These are phyloP conservation scores for Diplodia scrobiculata DNA, from an alignment of 2,329 filamentous ascomycete species.

Conservation along the genomic window DNA sequence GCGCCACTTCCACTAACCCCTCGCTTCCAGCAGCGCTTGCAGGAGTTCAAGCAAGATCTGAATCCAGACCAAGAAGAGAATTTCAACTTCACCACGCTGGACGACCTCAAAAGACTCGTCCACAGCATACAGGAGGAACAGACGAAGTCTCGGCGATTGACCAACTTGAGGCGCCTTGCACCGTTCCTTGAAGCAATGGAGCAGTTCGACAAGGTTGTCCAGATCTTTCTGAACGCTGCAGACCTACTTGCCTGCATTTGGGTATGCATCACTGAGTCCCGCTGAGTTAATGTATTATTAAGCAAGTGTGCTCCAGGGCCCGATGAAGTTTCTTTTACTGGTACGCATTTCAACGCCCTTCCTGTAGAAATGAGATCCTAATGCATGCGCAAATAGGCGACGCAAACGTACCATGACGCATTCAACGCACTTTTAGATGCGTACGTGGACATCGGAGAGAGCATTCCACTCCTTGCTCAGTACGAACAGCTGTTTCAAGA, in stretches of 20 bases:
- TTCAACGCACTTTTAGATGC: constrained; percentile 46
- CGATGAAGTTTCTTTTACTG: not conserved
- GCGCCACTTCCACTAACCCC: not conserved
- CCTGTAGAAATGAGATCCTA: not conserved
- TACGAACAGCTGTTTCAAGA: constrained; percentile 40
- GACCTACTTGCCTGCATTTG: constrained; percentile 37
- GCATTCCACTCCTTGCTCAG: constrained; percentile 42
- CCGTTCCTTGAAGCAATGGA: constrained; percentile 36
- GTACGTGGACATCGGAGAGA: constrained; percentile 46
- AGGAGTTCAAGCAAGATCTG: constrained; percentile 24
- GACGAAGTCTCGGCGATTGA: constrained; percentile 28
- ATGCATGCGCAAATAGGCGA: not conserved
- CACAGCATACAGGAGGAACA: constrained; percentile 32
- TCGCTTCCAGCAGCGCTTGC: not conserved
- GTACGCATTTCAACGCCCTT: not conserved
- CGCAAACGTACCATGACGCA: constrained; percentile 32
- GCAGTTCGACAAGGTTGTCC: constrained; percentile 35
- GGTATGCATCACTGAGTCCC: constrained; percentile 29
- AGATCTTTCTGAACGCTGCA: constrained; percentile 32
- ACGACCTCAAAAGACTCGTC: constrained; percentile 29
- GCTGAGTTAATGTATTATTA: too few species aligned
- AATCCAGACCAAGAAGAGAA: constrained; percentile 11
- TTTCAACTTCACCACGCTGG: constrained; percentile 30
- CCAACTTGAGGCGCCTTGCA: constrained; percentile 33
- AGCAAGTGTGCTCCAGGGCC: not conserved